phyloP scores from a whole-genome alignment of 441 rosid species.

The Adansonia madagascariensis region DNA sequence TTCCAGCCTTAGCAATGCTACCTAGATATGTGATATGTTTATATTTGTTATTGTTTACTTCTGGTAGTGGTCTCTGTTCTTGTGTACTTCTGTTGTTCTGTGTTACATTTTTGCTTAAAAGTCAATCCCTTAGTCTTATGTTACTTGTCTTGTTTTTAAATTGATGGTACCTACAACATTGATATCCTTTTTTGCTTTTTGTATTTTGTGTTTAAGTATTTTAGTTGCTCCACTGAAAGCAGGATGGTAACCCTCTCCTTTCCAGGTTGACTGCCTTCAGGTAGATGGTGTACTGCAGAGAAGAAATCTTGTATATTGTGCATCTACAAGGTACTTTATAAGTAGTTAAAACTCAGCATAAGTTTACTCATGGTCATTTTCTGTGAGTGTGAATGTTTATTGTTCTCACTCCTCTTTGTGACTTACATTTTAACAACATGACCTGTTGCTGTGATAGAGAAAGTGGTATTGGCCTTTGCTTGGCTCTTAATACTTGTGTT shows the following conservation, averaged over 20 bases:
- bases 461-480: conserved; percentile 8
- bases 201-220: conserved; percentile 9
- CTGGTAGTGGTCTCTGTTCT: conserved; percentile 5
- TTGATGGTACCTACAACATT: conserved; percentile 11
- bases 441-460: conserved; percentile 2
- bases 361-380: conserved; percentile 20
- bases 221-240: conserved; percentile 23
- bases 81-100: conserved; percentile 12
- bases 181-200: background rate
- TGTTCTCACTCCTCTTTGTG: conserved; percentile 17
- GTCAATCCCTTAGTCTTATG: background rate
- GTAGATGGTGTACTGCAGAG: conserved; percentile 94
- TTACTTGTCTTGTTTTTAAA: conserved; percentile 11
- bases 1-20: conserved; percentile 4
- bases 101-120: conserved; percentile 15
- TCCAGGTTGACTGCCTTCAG: conserved; percentile 94
- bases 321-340: conserved; percentile 85
- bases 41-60: conserved; percentile 5
- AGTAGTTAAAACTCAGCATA: conserved; percentile 24
- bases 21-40: background rate
- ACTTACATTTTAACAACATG: conserved; percentile 17
- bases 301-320: conserved; percentile 95
- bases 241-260: conserved; percentile 26
- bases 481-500: conserved; percentile 7
- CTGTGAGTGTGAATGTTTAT: conserved; percentile 11